A percentile compares a stretch with the other conserved stretches of the same genome.
phyloP scores from a whole-genome alignment of 139 green algal genomes.

The Helicosporidium sp. region DNA sequence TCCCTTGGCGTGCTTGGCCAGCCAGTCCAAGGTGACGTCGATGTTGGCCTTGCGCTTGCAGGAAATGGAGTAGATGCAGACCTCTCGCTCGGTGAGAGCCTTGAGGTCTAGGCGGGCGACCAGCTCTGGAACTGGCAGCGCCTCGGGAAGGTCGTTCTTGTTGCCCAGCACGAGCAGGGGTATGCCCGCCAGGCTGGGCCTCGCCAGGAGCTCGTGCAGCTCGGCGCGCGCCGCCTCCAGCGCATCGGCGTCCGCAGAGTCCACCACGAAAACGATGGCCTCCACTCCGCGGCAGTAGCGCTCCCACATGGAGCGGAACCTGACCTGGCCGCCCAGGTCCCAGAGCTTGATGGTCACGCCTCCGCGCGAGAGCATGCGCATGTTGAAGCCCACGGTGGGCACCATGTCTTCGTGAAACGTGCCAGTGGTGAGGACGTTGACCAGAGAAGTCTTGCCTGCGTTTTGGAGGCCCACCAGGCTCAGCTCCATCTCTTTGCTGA shows the following conservation, averaged over 20 bases:
- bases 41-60: slow-evolving; percentile 90
- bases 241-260: slow-evolving; percentile 67
- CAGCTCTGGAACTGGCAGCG: slow-evolving; percentile 49
- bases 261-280: slow-evolving; percentile 91
- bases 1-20: slow-evolving; percentile 63
- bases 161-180: slow-evolving; percentile 94
- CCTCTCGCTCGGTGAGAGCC: slow-evolving; percentile 44
- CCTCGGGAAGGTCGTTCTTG: slow-evolving; percentile 84
- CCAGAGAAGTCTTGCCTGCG: slow-evolving; percentile 87
- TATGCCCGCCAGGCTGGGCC: slow-evolving; percentile 50
- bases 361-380: slow-evolving; percentile 90
- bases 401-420: slow-evolving; percentile 75
- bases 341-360: slow-evolving; percentile 94
- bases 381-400: slow-evolving; percentile 94
- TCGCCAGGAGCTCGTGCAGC: slow-evolving; percentile 50
- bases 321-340: slow-evolving; percentile 83
- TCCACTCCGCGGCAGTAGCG: slow-evolving; percentile 92
- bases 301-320: slow-evolving; percentile 96
- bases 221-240: slow-evolving; percentile 40
- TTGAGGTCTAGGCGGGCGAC: slow-evolving; percentile 53
- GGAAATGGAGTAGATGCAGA: slow-evolving; percentile 79
- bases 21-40: slow-evolving; percentile 81
- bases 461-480: slow-evolving; percentile 90
- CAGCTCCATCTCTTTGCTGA: slow-evolving; percentile 94
- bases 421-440: slow-evolving; percentile 83